Conservation (phyloP, 495 filamentous ascomycete genomes). For the Ascodesmis nigricans region DNA sequence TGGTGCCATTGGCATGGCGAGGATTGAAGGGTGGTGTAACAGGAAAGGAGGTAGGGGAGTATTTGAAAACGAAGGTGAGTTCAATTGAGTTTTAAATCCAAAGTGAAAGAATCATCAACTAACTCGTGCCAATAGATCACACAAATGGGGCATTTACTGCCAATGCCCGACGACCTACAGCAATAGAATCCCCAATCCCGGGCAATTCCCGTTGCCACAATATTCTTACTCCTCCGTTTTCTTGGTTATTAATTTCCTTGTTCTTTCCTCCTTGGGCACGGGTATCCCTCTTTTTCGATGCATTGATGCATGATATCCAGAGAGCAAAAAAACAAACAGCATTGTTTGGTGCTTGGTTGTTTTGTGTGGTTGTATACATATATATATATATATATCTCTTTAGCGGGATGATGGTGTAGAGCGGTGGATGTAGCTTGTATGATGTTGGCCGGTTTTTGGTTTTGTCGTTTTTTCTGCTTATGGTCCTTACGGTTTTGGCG, state of each 20-base stretch:
- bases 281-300: too few relatives aligned
- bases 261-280: neutral
- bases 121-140: conserved; percentile 12
- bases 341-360: too few relatives aligned
- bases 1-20: conserved; percentile 91
- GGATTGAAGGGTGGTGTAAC: conserved; percentile 61
- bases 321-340: too few relatives aligned
- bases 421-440: too few relatives aligned
- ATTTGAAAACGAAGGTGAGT: conserved; percentile 77
- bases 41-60: conserved; percentile 74
- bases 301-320: too few relatives aligned
- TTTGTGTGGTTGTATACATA: neutral
- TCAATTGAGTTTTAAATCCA: neutral
- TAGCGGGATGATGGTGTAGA: too few relatives aligned
- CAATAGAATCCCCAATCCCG: neutral
- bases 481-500: conserved; percentile 1
- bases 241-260: neutral
- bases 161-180: conserved; percentile 9
- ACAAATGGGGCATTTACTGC: conserved; percentile 19
- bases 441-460: neutral
- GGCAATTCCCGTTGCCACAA: neutral
- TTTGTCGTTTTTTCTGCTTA: neutral
- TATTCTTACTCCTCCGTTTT: neutral
- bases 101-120: neutral
- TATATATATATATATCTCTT: neutral